These are phyloP conservation scores for Erysimum cheiri DNA, from an alignment of 441 rosid genomes.

Conservation along the genomic window DNA sequence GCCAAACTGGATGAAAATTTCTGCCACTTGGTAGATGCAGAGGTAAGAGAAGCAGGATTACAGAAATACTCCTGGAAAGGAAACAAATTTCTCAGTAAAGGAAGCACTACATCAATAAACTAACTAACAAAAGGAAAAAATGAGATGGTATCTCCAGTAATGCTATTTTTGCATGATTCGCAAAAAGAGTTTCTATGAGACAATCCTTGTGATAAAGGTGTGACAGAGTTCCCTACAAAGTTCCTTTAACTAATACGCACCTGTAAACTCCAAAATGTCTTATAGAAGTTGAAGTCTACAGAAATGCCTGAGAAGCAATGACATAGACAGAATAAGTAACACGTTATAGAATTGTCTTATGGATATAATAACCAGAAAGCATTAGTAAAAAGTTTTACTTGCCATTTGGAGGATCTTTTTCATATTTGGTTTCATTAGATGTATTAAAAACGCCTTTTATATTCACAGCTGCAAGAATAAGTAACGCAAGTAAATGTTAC, in stretches of 20 bases:
- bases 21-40: conserved; percentile 88
- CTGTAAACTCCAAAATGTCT: conserved; percentile 98
- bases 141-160: conserved; percentile 26
- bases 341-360: conserved; percentile 26
- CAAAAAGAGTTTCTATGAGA: conserved; percentile 14
- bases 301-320: conserved; percentile 66
- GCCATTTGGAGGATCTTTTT: conserved; percentile 93
- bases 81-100: conserved; percentile 26
- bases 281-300: conserved; percentile 95
- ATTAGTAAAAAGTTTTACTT: conserved; percentile 31
- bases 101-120: conserved; percentile 6
- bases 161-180: neutral
- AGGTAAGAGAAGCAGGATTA: conserved; percentile 79
- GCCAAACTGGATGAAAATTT: conserved; percentile 79
- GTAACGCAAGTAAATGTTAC: conserved; percentile 31
- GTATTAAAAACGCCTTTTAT: conserved; percentile 97
- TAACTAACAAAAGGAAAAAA: conserved; percentile 1
- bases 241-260: conserved; percentile 47
- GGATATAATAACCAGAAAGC: conserved; percentile 21
- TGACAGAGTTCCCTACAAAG: conserved; percentile 24
- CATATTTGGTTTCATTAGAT: conserved; percentile 94
- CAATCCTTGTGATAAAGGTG: conserved; percentile 6
- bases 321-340: conserved; percentile 32
- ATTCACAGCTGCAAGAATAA: conserved; percentile 84
- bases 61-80: conserved; percentile 85